These are phyloP conservation scores for Pleurotus platypus DNA, from an alignment of 768 basidiomycete genomes.

Conservation along the genomic window DNA sequence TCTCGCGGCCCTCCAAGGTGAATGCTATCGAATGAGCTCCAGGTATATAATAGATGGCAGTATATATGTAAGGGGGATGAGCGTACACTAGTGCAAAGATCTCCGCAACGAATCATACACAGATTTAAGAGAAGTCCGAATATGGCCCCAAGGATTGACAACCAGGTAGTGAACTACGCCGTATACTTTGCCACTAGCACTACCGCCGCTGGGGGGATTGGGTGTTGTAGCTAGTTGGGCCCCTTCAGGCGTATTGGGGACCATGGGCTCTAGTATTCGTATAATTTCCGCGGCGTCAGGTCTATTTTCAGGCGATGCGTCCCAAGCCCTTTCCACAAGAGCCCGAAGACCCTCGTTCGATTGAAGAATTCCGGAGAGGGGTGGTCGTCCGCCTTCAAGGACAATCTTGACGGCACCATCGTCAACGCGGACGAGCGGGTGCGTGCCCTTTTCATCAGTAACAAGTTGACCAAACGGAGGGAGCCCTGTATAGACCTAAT, in stretches of 20 bases:
- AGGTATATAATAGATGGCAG: too few relatives aligned
- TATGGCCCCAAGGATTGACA: background rate
- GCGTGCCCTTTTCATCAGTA: background rate
- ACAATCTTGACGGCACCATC: slow-evolving; percentile 19
- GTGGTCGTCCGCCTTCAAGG: slow-evolving; percentile 15
- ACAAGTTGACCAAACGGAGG: slow-evolving; percentile 14
- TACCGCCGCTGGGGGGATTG: too few relatives aligned
- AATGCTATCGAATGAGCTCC: too few relatives aligned
- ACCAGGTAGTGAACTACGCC: background rate
- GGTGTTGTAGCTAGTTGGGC: background rate
- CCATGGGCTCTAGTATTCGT: background rate
- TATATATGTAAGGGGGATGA: too few relatives aligned
- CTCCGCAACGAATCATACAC: background rate
- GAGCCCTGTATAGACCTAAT: slow-evolving; percentile 16
- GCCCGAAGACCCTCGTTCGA: background rate
- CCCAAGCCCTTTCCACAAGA: slow-evolving; percentile 16
- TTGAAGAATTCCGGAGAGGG: slow-evolving; percentile 10
- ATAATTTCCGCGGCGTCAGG: slow-evolving; percentile 6
- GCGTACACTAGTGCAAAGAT: background rate
- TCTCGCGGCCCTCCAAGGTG: too few relatives aligned
- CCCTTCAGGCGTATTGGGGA: background rate
- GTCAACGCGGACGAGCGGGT: slow-evolving; percentile 12
- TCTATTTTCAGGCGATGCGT: slow-evolving; percentile 8
- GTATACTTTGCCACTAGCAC: background rate
- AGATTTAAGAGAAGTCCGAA: background rate